Percentiles rank a stretch among this genome's conserved stretches.
These are phyloP conservation scores for Yueomyces sp. DNA, from an alignment of 805 yeast species.

Conservation along the genomic window DNA sequence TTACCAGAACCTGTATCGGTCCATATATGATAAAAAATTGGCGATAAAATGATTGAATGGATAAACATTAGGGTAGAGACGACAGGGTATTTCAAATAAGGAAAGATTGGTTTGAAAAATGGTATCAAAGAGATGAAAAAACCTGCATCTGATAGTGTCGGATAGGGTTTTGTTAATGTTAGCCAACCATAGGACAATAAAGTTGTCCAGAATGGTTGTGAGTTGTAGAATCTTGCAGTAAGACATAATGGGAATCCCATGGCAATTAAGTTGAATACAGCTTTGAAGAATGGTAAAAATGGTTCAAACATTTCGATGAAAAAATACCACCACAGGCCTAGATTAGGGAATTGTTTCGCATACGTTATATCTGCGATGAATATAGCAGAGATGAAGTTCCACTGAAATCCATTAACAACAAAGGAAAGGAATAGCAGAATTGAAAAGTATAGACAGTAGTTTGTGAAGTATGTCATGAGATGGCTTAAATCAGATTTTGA, in stretches of 20 bases:
- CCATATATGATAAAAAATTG: conserved; percentile 90
- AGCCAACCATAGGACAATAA: conserved; percentile 37
- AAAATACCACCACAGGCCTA: conserved; percentile 98
- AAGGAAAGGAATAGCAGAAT: conserved; percentile 28
- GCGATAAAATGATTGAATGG: conserved; percentile 56
- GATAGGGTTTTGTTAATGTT: conserved; percentile 68
- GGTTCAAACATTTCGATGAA: conserved; percentile 91
- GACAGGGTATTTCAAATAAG: conserved; percentile 33
- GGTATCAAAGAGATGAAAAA: conserved; percentile 35
- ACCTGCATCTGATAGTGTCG: conserved; percentile 69
- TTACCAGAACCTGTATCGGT: conserved; percentile 88
- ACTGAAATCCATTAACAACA: conserved; percentile 25
- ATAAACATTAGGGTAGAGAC: conserved; percentile 40
- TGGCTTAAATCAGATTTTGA: conserved; percentile 22
- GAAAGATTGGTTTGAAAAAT: conserved; percentile 33
- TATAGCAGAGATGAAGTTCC: conserved; percentile 36
- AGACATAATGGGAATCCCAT: conserved; percentile 60
- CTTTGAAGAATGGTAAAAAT: conserved; percentile 70
- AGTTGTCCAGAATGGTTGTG: conserved; percentile 47
- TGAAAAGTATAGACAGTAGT: background rate
- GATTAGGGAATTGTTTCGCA: conserved; percentile 68
- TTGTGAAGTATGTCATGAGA: conserved; percentile 1
- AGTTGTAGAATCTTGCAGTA: conserved; percentile 43
- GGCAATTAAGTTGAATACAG: conserved; percentile 69
- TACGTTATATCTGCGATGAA: conserved; percentile 49